A percentile compares a stretch with the other conserved stretches of the same genome.
These are phyloP conservation scores for Yamadazyma oceani DNA, from an alignment of 1,139 yeast genomes.

Conservation along the genomic window DNA sequence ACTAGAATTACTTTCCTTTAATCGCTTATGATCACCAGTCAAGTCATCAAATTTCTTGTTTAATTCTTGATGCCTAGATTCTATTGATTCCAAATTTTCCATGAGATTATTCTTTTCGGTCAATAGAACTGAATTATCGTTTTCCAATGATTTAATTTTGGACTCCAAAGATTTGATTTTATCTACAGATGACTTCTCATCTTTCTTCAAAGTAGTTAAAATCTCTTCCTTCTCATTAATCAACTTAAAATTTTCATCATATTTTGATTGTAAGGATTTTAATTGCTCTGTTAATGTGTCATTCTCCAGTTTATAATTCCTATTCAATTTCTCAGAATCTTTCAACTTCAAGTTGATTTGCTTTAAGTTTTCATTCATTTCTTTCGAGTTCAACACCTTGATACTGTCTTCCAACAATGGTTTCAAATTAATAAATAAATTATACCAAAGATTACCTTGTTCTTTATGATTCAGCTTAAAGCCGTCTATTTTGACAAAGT, in stretches of 20 bases:
- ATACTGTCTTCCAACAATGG: slow-evolving; percentile 73
- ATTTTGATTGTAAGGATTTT: slow-evolving; percentile 49
- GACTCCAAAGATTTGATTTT: slow-evolving; percentile 20
- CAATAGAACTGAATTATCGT: slow-evolving; percentile 17
- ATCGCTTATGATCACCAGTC: slow-evolving; percentile 17
- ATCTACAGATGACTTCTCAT: slow-evolving; percentile 24
- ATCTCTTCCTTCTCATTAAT: slow-evolving; percentile 28
- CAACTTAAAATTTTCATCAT: slow-evolving; percentile 23
- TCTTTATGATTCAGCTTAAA: slow-evolving; percentile 26
- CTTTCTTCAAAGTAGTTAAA: slow-evolving; percentile 24
- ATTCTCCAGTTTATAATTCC: slow-evolving; percentile 49
- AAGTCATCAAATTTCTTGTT: slow-evolving; percentile 19
- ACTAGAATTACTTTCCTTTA: slow-evolving; percentile 6
- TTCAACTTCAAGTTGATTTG: slow-evolving; percentile 36
- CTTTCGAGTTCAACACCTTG: slow-evolving; percentile 55
- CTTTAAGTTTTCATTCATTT: slow-evolving; percentile 52
- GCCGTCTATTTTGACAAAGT: slow-evolving; percentile 55
- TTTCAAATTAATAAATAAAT: slow-evolving; percentile 65
- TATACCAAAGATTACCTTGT: slow-evolving; percentile 74
- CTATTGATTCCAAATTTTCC: slow-evolving; percentile 15
- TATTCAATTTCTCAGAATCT: slow-evolving; percentile 43
- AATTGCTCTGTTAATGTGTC: slow-evolving; percentile 45
- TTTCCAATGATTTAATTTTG: slow-evolving; percentile 16
- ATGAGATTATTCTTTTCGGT: slow-evolving; percentile 19
- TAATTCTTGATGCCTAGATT: slow-evolving; percentile 29